Evolutionary conservation across 495 filamentous ascomycete species (phyloP).

Genomic region (Trichoderma orchidacearum): DNA sequence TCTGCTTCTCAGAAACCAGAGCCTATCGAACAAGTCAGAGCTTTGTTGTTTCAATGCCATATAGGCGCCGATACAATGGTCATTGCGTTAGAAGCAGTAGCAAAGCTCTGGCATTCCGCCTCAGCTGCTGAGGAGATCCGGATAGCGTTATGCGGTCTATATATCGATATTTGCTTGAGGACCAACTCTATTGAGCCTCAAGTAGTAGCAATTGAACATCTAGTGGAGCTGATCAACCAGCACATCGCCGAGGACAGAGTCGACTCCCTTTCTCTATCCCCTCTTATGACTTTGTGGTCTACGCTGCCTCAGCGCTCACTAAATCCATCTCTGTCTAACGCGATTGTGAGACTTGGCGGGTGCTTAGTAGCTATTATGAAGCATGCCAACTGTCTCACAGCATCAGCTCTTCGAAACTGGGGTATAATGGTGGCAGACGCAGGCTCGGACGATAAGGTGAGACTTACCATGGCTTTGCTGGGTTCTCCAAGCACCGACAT

Average conservation of each 20-base stretch:
- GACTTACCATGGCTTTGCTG: conserved; percentile 6
- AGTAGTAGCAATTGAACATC: conserved; percentile 19
- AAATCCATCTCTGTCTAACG: conserved; percentile 28
- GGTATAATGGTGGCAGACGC: conserved; percentile 28
- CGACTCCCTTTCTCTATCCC: not conserved
- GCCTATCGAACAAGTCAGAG: not conserved
- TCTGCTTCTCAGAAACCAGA: not conserved
- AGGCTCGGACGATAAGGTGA: conserved; percentile 28
- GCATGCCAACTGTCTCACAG: not conserved
- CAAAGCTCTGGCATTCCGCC: conserved; percentile 11
- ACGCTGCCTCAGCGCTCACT: conserved; percentile 14
- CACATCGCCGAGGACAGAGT: not conserved
- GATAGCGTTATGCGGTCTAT: conserved; percentile 12
- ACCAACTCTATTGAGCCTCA: conserved; percentile 17
- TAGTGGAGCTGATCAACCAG: conserved; percentile 19
- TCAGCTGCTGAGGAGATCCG: not conserved
- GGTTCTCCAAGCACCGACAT: not conserved
- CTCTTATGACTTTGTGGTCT: not conserved
- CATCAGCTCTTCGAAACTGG: conserved; percentile 13
- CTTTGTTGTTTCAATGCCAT: not conserved
- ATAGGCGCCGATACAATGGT: not conserved
- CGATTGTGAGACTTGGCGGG: conserved; percentile 30
- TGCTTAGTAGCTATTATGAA: conserved; percentile 19
- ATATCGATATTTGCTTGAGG: conserved; percentile 9
- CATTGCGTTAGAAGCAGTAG: conserved; percentile 9